Evolutionary conservation across 345 rosid genomes (phyloP).

Genomic region (Aethionema arabicum): DNA sequence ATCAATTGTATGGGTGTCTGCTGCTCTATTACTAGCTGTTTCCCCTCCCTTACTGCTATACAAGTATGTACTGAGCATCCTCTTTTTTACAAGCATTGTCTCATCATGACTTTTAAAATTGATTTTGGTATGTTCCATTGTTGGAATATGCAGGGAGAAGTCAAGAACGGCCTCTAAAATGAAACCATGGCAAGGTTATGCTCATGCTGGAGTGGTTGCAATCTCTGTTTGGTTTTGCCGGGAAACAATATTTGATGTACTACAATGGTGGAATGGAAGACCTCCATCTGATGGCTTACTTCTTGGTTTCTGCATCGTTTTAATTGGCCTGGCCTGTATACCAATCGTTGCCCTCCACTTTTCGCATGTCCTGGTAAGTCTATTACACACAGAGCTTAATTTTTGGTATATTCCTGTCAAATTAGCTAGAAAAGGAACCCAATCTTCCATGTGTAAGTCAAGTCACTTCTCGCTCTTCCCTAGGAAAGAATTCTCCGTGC

Average conservation of each 20-base stretch:
- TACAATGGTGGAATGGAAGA: constrained; percentile 97
- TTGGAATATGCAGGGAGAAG: constrained; percentile 67
- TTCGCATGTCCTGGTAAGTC: constrained; percentile 83
- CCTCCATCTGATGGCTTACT: constrained; percentile 93
- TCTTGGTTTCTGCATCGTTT: constrained; percentile 79
- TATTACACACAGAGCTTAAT: constrained; percentile 3
- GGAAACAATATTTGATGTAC: constrained; percentile 93
- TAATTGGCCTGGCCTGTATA: constrained; percentile 84
- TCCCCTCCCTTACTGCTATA: constrained; percentile 93
- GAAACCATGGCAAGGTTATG: constrained; percentile 98
- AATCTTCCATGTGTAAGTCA: constrained; percentile 2
- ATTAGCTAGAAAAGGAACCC: neutral
- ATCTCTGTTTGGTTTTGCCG: constrained; percentile 93
- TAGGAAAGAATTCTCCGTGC: constrained; percentile 4
- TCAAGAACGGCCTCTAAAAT: constrained; percentile 77
- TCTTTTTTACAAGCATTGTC: neutral
- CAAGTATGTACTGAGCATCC: constrained; percentile 52
- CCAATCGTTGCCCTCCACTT: constrained; percentile 93
- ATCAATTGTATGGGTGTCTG: constrained; percentile 84
- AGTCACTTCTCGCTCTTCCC: constrained; percentile 14
- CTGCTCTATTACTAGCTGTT: constrained; percentile 77
- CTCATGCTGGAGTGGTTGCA: constrained; percentile 77
- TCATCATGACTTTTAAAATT: constrained; percentile 9
- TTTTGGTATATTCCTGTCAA: constrained; percentile 7
- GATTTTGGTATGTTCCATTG: constrained; percentile 11